Evolutionary conservation across 805 yeast genomes (phyloP).

Genomic region (Saccharomycopsis amapae): DNA sequence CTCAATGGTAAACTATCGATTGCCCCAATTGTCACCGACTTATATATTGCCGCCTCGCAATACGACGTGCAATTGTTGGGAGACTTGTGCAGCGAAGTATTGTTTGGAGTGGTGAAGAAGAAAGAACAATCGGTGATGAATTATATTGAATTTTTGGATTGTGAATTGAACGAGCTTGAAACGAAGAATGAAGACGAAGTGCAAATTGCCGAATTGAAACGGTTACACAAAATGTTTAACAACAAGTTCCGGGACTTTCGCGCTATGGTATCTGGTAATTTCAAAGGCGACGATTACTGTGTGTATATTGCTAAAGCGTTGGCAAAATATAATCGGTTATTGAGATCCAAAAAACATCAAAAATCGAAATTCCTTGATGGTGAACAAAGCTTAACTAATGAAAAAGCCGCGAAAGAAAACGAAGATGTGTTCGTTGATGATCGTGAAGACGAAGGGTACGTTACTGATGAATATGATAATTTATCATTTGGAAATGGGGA

Average conservation of each 20-base stretch:
- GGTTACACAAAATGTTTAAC: constrained; percentile 7
- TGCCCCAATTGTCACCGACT: constrained; percentile 46
- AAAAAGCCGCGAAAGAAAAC: constrained; percentile 5
- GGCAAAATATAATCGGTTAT: neutral
- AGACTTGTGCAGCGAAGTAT: constrained; percentile 54
- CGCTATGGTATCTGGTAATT: neutral
- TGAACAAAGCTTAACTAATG: constrained; percentile 6
- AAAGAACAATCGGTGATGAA: constrained; percentile 45
- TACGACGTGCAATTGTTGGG: constrained; percentile 65
- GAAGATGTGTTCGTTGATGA: constrained; percentile 6
- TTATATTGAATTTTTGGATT: constrained; percentile 26
- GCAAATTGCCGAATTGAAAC: constrained; percentile 15
- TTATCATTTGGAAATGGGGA: constrained; percentile 25
- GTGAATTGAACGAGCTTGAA: constrained; percentile 25
- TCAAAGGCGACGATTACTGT: neutral
- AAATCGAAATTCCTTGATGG: constrained; percentile 23
- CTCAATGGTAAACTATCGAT: constrained; percentile 63
- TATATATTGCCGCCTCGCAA: constrained; percentile 37
- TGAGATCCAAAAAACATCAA: constrained; percentile 19
- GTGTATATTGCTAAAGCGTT: neutral
- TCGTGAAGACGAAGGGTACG: constrained; percentile 17
- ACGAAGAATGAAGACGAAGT: constrained; percentile 25
- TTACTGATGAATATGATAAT: constrained; percentile 21
- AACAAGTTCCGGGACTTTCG: constrained; percentile 4
- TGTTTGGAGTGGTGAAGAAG: constrained; percentile 62